Evolutionary conservation across 1,284 basidiomycete species (phyloP), one percentile per base, ranked within the genome.

Genomic region (Rhodotorula sp.): DNA sequence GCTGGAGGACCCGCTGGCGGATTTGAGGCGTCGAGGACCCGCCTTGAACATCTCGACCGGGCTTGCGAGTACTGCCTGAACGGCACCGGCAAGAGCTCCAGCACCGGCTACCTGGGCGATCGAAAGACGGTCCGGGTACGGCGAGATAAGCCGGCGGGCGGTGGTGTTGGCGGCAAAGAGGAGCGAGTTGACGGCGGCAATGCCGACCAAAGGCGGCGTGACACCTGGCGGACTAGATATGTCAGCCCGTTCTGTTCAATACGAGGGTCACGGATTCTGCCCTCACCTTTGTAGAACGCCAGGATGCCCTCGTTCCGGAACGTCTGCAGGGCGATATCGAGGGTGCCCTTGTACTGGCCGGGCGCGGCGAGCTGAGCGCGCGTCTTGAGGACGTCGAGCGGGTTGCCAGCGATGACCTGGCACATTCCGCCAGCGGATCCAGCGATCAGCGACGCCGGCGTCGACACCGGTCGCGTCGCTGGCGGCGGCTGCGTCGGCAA

Each of bases 141-240:
- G 94, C 0, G 91, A 93, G 58, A 98, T 86, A 60, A 94, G 80
- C 15, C 91, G 87, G 76, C 90, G 88, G 4, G 93, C 90, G 7
- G 86, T 83, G 22, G 87, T 90, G 77, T 96, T 97, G 0, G 93
- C 88, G 0, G 91, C 91, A 81, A 98, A 99, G 12, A 98, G 86
- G 26, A 98, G 85, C 18, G 93, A 95, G 82, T 98, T 98, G 77
- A 98, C 95, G 10, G 91, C 94, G 2, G 95, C 92, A 44, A 99
- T 91, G n/a, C 95, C 95, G 57, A 96, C 71, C 15, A 99, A 84
- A 0, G 95, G 95, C 60, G 91, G 93, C 0, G 89, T 85, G 92
- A 94, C 95, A 54, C 93, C 91, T 91, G 76, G 20, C 48, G 48
- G 4, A 24, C 24, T 49, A 6, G 20, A 7, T 7, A 7, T 12